Percentiles rank a stretch among this genome's conserved stretches.
Evolutionary conservation across 441 rosid genomes (phyloP).

Genomic region (Adansonia gregorii): DNA sequence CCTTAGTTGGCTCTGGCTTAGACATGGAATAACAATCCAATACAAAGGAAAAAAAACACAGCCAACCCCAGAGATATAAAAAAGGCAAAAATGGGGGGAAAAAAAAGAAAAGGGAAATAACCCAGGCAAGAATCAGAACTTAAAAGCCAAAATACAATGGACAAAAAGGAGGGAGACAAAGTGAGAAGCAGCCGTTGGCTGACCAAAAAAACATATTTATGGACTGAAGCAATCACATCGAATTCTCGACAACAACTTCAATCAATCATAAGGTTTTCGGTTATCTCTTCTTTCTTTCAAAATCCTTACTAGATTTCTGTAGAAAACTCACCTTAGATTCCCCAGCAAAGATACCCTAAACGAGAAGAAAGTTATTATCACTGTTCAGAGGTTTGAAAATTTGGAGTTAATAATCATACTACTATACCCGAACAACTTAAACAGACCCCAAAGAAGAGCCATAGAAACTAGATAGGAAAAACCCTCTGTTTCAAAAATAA

Average conservation of each 20-base stretch:
- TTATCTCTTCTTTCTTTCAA: neutral
- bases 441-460: neutral
- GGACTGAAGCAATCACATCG: conserved; percentile 11
- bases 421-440: no score
- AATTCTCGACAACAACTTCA: conserved; percentile 12
- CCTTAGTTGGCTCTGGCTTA: conserved; percentile 47
- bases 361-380: conserved; percentile 50
- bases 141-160: conserved; percentile 10
- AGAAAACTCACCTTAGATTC: conserved; percentile 48
- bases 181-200: conserved; percentile 20
- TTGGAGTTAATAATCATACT: neutral
- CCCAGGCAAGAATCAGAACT: neutral
- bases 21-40: conserved; percentile 43
- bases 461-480: neutral
- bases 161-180: conserved; percentile 35
- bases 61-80: neutral
- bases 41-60: neutral
- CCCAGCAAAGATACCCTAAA: conserved; percentile 44
- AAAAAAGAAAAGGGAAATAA: no score
- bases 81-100: no score
- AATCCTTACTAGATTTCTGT: neutral
- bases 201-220: conserved; percentile 7
- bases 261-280: conserved; percentile 17
- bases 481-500: conserved; percentile 23
- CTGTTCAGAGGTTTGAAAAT: conserved; percentile 17